phyloP scores from a whole-genome alignment of 2,329 filamentous ascomycete genomes.

The Geosmithia morbida region DNA sequence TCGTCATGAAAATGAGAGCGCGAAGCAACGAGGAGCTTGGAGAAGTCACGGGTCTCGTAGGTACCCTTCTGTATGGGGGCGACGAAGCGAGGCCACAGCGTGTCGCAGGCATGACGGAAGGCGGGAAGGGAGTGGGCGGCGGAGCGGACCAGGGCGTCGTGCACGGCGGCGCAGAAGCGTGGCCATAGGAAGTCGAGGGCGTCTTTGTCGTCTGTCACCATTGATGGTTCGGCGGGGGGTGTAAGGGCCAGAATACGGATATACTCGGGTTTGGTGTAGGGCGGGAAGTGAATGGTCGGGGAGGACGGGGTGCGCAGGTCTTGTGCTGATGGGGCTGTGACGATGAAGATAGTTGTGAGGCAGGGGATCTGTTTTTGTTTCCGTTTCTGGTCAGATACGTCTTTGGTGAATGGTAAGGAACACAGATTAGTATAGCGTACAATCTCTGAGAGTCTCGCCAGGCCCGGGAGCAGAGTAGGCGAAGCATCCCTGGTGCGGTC shows the following conservation, averaged over 20 bases:
- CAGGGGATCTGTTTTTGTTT: slow-evolving; percentile 51
- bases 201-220: slow-evolving; percentile 28
- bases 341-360: slow-evolving; percentile 63
- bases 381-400: too few relatives aligned
- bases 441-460: slow-evolving; percentile 69
- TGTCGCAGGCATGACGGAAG: slow-evolving; percentile 54
- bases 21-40: slow-evolving; percentile 61
- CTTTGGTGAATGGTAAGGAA: too few relatives aligned
- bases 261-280: slow-evolving; percentile 71
- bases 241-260: slow-evolving; percentile 57
- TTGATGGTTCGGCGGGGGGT: slow-evolving; percentile 17
- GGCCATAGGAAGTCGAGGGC: slow-evolving; percentile 52
- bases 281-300: slow-evolving; percentile 68
- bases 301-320: slow-evolving; percentile 56
- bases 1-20: slow-evolving; percentile 61
- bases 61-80: slow-evolving; percentile 63
- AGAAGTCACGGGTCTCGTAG: slow-evolving; percentile 66
- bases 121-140: slow-evolving; percentile 66
- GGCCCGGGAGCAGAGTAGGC: slow-evolving; percentile 62
- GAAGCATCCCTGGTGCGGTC: slow-evolving; percentile 73
- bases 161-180: slow-evolving; percentile 70
- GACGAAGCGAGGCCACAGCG: slow-evolving; percentile 77
- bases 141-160: slow-evolving; percentile 72
- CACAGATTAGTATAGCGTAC: slow-evolving; percentile 30
- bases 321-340: slow-evolving; percentile 55